phyloP scores from a whole-genome alignment of 148 eudicot species.

The Rhododendron henanense region DNA sequence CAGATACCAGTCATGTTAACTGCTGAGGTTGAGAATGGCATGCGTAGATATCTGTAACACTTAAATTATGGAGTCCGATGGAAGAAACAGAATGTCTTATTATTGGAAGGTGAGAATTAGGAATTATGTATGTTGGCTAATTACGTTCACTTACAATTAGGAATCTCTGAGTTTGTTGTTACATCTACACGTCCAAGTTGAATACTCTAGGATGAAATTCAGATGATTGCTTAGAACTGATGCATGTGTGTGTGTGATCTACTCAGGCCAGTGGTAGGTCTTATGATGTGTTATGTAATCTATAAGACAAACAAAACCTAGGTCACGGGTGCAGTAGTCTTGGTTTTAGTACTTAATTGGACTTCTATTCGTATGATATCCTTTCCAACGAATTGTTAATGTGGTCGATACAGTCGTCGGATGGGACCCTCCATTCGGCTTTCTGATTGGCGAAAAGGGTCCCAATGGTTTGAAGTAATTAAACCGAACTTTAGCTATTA shows the following conservation, averaged over 20 bases:
- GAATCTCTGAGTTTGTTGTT: no score
- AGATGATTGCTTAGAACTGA: neutral
- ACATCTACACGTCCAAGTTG: neutral
- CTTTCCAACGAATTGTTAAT: neutral
- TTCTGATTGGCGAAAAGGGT: conserved; percentile 76
- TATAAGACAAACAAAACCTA: neutral
- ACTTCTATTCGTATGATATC: neutral
- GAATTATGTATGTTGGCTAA: no score
- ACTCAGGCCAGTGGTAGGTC: neutral
- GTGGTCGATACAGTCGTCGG: conserved; percentile 68
- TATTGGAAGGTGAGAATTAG: no score
- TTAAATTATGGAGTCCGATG: neutral
- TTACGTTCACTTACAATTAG: no score
- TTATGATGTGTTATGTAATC: neutral
- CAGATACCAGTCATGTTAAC: neutral
- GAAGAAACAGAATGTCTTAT: neutral
- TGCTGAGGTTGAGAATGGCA: neutral
- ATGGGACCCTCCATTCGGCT: conserved; percentile 62
- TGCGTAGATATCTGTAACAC: neutral
- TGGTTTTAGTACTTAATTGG: neutral
- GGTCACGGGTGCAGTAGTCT: neutral
- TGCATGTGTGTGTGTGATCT: neutral
- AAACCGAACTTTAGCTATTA: conserved; percentile 46
- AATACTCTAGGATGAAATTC: neutral
- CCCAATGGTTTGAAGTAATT: conserved; percentile 72